Base-by-base conservation (phyloP, 108 stramenopile species). In the Skeletonema tropicum region DNA sequence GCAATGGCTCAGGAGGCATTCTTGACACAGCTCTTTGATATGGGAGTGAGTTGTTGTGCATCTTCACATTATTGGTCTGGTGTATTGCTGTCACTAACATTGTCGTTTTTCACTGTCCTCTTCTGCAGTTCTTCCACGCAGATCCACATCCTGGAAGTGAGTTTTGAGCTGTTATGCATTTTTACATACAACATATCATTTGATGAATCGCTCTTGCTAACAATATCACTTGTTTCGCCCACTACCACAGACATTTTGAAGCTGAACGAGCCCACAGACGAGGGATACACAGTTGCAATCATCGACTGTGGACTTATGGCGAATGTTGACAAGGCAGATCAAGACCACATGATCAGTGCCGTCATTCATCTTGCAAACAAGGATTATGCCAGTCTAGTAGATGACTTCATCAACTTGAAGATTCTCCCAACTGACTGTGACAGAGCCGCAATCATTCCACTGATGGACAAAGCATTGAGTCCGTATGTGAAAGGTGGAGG, bases 221-320 rank as follows among this genome's bases (percentile, higher is more conserved):
- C 35, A 9, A 7, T 66, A 66, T 74, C 30, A 66, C 82, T 30
- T 80, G 70, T 39, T 64, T 60, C 32, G 11, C n/a, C 71, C 61
- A 76, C 81, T 60, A 73, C 83, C 19, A 88, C 90, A 42, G 93
- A 93, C 36, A 82, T 96, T 19, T 67, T 95, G 32, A 80, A 89
- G 58, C 62, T 95, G 11, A 66, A 91, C 60, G 67, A 87, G 23
- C 92, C 88, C 3, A 92, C 88, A 7, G 75, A 71, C 15, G 89
- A 89, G 57, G 92, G 92, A 9, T 68, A 85, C 39, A 87, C 77
- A 23, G 64, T 97, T 8, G 96, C 92, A 8, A 57, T 97, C 58
- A 87, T 97, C 66, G 96, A 97, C 74, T 97, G 92, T 66, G 96
- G 96, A 19, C 80, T 97, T 6, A 92, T 94, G 88, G 96, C 96